Conservation (phyloP, 163 green algal genomes). For the Volvox carteri region DNA sequence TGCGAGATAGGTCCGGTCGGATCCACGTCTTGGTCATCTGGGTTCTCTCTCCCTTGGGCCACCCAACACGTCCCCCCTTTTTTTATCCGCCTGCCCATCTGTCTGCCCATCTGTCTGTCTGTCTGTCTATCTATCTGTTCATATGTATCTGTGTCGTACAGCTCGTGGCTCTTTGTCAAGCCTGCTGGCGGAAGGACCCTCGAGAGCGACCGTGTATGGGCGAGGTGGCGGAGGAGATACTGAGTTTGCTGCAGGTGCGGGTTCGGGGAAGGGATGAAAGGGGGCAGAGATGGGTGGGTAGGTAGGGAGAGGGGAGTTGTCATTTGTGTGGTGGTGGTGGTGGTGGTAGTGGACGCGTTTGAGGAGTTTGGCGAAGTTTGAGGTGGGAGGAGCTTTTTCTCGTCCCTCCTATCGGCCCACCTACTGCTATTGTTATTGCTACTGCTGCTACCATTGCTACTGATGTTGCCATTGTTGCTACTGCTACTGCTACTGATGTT, state of each 20-base stretch:
- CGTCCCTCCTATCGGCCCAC: too few species aligned
- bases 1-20: too few species aligned
- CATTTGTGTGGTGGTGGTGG: background rate
- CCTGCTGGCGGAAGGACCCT: slow-evolving; percentile 30
- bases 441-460: too few species aligned
- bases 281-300: background rate
- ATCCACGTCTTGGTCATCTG: too few species aligned
- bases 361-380: too few species aligned
- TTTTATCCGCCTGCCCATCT: background rate
- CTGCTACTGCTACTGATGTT: too few species aligned
- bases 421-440: too few species aligned
- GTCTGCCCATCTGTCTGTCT: background rate
- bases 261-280: background rate
- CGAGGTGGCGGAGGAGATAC: slow-evolving; percentile 40
- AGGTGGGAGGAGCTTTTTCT: too few species aligned
- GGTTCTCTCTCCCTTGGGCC: too few species aligned
- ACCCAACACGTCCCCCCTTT: too few species aligned
- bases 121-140: background rate
- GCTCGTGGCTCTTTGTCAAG: slow-evolving; percentile 19
- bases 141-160: background rate
- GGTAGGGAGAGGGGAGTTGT: too few species aligned
- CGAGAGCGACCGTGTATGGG: slow-evolving; percentile 20
- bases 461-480: too few species aligned
- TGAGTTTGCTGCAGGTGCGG: background rate
- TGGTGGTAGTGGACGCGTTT: background rate